Conservation (phyloP, 345 rosid species). For the Lumnitzera racemosa region DNA sequence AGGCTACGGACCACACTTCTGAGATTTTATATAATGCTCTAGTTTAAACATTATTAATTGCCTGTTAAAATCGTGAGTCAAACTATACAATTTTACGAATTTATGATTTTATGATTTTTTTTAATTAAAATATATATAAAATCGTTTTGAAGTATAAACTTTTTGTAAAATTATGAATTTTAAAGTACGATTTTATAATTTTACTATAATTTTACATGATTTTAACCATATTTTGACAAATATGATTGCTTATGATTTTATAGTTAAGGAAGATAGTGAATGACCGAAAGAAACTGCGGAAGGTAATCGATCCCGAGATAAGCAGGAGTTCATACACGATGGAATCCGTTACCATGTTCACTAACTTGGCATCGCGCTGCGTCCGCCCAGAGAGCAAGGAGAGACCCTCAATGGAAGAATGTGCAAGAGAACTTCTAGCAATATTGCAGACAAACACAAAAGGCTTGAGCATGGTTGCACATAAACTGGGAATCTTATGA, state of each 20-base stretch:
- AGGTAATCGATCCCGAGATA: conserved; percentile 12
- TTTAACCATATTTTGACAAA: no score
- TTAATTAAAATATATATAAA: no score
- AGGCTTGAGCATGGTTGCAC: conserved; percentile 10
- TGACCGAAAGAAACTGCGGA: conserved; percentile 9
- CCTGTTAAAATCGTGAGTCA: no score
- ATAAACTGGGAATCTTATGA: conserved; percentile 1
- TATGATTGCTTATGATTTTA: neutral
- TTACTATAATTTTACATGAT: no score
- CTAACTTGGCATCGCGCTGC: conserved; percentile 8
- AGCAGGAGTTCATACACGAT: conserved; percentile 6
- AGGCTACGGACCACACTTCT: neutral
- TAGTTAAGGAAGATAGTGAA: conserved; percentile 8
- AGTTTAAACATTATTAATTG: no score
- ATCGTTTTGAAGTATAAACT: no score
- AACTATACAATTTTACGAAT: no score
- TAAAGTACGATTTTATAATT: no score
- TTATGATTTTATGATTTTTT: no score
- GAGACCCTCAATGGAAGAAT: conserved; percentile 6
- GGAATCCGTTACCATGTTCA: conserved; percentile 6
- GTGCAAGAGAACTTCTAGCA: conserved; percentile 10
- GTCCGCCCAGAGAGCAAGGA: conserved; percentile 5
- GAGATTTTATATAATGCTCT: neutral
- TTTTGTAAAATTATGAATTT: no score
- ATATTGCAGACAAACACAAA: conserved; percentile 5